Conservation (phyloP, 192 early-diverging fungal genomes). For the Paraglomus occultum region DNA sequence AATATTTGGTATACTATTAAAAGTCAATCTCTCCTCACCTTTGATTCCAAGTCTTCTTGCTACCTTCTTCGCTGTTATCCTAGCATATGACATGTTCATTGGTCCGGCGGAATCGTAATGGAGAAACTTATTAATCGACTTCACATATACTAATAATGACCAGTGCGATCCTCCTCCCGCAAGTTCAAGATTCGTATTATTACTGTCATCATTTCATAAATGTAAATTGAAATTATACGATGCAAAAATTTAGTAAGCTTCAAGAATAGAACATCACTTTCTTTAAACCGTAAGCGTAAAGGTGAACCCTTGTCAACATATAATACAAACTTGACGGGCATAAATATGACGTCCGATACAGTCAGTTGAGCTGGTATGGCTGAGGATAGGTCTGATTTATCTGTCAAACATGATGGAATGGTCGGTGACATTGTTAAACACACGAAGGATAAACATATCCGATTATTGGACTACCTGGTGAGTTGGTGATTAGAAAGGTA, state of each 20-base stretch:
- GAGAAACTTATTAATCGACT: background rate
- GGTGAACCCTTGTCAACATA: background rate
- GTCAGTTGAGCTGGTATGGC: background rate
- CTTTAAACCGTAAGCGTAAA: background rate
- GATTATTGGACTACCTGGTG: background rate
- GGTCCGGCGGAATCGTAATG: constrained; percentile 12
- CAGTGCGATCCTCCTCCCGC: constrained; percentile 22
- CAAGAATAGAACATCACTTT: too few relatives aligned
- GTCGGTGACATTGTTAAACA: background rate
- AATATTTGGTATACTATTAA: background rate
- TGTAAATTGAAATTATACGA: background rate
- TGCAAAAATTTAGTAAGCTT: background rate
- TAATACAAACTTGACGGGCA: background rate
- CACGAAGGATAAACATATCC: background rate
- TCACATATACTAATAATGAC: constrained; percentile 9
- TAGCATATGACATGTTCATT: background rate
- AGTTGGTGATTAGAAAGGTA: background rate
- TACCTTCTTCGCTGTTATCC: background rate
- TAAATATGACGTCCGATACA: background rate
- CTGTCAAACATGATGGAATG: background rate
- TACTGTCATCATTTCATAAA: background rate
- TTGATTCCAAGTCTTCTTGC: background rate
- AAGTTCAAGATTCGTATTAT: background rate
- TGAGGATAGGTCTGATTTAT: background rate
- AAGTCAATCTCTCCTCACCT: background rate